Conservation (phyloP, 768 basidiomycete genomes). For the Mycena filopes region DNA sequence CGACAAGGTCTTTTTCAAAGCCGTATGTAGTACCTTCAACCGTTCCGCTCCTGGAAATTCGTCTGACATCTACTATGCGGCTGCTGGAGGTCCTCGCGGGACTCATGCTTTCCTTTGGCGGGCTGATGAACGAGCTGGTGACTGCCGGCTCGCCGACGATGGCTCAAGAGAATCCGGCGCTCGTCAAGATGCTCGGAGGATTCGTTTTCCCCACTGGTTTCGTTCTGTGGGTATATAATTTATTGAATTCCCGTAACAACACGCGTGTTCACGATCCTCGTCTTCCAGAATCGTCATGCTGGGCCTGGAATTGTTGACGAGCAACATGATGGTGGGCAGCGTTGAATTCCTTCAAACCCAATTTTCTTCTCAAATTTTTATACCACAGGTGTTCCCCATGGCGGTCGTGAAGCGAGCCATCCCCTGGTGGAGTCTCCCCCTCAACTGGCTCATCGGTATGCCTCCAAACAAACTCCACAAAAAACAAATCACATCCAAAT, state of each 20-base stretch:
- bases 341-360: no score
- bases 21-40: constrained; percentile 61
- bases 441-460: constrained; percentile 77
- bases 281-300: constrained; percentile 71
- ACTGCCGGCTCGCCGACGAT: constrained; percentile 66
- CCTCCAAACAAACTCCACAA: background rate
- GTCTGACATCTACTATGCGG: background rate
- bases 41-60: background rate
- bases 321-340: constrained; percentile 75
- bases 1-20: constrained; percentile 73
- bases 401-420: constrained; percentile 66
- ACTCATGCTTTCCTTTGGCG: constrained; percentile 78
- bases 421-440: constrained; percentile 74
- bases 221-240: constrained; percentile 62
- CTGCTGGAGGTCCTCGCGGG: constrained; percentile 68
- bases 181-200: constrained; percentile 74
- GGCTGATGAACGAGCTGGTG: constrained; percentile 67
- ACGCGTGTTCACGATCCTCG: no score
- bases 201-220: constrained; percentile 82
- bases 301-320: constrained; percentile 75
- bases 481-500: background rate
- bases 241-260: no score
- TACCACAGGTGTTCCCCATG: constrained; percentile 71
- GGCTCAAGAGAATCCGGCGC: constrained; percentile 65
- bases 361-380: background rate